Conservation (phyloP, 1,284 basidiomycete genomes). For the Paramarasmius palmivorus region DNA sequence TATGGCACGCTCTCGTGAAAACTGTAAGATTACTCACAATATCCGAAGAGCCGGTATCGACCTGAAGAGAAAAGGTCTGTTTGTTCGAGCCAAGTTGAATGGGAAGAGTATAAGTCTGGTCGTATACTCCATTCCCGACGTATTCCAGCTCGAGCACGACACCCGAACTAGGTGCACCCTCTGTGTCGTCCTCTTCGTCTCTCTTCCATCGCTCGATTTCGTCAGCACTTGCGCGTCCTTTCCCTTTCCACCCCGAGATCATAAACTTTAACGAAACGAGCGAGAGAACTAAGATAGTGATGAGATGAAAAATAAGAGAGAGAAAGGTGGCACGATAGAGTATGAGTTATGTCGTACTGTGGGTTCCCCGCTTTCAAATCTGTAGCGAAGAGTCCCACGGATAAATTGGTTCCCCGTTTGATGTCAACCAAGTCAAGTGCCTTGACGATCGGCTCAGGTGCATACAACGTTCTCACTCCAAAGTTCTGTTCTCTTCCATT, state of each 20-base stretch:
- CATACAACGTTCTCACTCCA: too few relatives aligned
- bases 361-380: background rate
- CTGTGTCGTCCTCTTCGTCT: conserved; percentile 1
- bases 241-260: background rate
- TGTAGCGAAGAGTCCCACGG: background rate
- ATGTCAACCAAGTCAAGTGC: background rate
- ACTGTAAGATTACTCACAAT: conserved; percentile 44
- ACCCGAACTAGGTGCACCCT: background rate
- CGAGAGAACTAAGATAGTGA: background rate
- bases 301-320: background rate
- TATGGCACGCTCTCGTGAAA: background rate
- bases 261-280: background rate
- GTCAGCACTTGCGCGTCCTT: background rate
- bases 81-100: conserved; percentile 47
- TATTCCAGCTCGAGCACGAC: background rate
- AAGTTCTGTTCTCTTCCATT: too few relatives aligned
- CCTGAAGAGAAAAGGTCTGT: conserved; percentile 59
- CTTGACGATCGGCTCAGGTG: too few relatives aligned
- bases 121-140: background rate
- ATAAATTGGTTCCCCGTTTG: background rate
- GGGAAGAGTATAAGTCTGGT: conserved; percentile 53
- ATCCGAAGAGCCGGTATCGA: conserved; percentile 78
- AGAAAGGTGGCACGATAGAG: background rate
- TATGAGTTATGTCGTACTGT: background rate
- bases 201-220: conserved; percentile 1